Base-by-base conservation (phyloP, 768 basidiomycete genomes). In the Cystofilobasidium macerans region DNA sequence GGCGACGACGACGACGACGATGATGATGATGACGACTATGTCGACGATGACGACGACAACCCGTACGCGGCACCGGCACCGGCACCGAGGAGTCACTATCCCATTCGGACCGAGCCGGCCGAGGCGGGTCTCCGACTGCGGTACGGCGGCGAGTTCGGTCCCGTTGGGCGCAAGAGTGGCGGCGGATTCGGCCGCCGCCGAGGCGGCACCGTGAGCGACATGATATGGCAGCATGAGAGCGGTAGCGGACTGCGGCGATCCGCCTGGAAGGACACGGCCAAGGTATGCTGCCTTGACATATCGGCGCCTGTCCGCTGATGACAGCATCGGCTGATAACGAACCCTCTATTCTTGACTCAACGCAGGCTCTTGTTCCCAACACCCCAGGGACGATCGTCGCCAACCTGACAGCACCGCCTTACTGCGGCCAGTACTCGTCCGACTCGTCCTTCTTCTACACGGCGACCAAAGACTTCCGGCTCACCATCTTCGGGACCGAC, bases 381-480 rank as follows among this genome's bases (percentile, higher is more conserved):
- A 68, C 67, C 11, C 35, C 32, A 18, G 67, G 67, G 22, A 68
- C 67, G 2, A 38, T 57, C 26, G 67, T 68, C 28, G 67, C 67
- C 56, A 54, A 61, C 33, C 61, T 68, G 18, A 62, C 61, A 0
- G 54, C 61, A 1, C 43, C 56, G 12, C 67, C 67, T 0, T 68
- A 68, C 57, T 68, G 67, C 35, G 67, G 67, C 11, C 67, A 68
- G 26, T 68, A 68, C 57, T 64, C 58, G 57, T 45, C 56, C 88
- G 89, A 91, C 73, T 87, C 89, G 0, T 85, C 86, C 0, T 93
- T 95, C 75, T 97, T 88, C 74, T 97, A 95, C 75, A 91, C 92
- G 4, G 94, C 92, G 71, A 77, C 84, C 53, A 86, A 88, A 82
- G 90, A 94, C 75, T 98, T 93, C 72, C 83, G 83, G 42, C 78